Conservation (phyloP, 495 filamentous ascomycete species). For the Hypoxylon rickii region DNA sequence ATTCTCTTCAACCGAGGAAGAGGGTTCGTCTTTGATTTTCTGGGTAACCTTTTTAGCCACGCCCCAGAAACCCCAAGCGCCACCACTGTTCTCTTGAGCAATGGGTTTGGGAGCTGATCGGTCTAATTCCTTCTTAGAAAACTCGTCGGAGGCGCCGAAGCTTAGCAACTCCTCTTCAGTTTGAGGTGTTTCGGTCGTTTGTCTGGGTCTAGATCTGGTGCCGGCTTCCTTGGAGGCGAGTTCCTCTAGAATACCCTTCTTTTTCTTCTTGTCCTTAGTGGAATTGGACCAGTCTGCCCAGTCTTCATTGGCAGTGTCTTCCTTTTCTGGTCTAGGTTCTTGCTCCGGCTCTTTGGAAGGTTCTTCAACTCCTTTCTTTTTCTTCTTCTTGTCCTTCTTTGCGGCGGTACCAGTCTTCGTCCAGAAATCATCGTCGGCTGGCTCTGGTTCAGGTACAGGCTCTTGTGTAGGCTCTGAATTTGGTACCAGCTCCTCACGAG, state of each 20-base stretch:
- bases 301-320: slow-evolving; percentile 5
- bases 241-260: slow-evolving; percentile 22
- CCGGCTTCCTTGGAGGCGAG: slow-evolving; percentile 17
- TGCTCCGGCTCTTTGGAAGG: slow-evolving; percentile 7
- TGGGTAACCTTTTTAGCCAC: slow-evolving; percentile 42
- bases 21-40: slow-evolving; percentile 22
- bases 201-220: too few relatives aligned
- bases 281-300: not conserved
- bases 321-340: slow-evolving; percentile 19
- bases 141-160: slow-evolving; percentile 18
- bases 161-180: slow-evolving; percentile 38
- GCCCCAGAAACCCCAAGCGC: slow-evolving; percentile 45
- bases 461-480: slow-evolving; percentile 23
- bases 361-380: slow-evolving; percentile 40
- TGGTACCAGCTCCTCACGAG: slow-evolving; percentile 9
- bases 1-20: slow-evolving; percentile 11
- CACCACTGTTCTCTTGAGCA: slow-evolving; percentile 32
- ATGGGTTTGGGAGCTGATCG: slow-evolving; percentile 1
- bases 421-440: slow-evolving; percentile 33
- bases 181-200: not conserved
- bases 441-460: slow-evolving; percentile 31
- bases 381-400: slow-evolving; percentile 43
- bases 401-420: slow-evolving; percentile 20
- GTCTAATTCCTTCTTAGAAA: slow-evolving; percentile 7
- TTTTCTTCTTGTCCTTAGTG: slow-evolving; percentile 24